Evolutionary conservation across 345 rosid species (phyloP).

Genomic region (Dipteronia sinensis): DNA sequence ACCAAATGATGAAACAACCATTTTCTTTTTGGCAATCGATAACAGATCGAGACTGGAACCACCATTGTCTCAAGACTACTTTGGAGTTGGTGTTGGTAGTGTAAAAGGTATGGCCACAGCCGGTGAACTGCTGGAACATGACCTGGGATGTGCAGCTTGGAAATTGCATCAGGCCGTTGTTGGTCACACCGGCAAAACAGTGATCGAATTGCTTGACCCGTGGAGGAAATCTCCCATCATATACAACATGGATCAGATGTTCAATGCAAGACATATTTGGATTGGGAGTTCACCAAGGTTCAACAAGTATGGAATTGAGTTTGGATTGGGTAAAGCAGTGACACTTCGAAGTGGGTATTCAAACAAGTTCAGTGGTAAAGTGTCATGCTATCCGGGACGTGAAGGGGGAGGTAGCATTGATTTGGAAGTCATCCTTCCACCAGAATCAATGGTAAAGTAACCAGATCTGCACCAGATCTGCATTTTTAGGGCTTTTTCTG

Average conservation of each 20-base stretch:
- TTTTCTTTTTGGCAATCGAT: conserved; percentile 52
- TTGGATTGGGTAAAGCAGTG: conserved; percentile 77
- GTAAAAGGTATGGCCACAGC: conserved; percentile 42
- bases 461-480: too few relatives aligned
- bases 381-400: conserved; percentile 55
- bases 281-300: conserved; percentile 89
- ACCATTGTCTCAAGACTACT: conserved; percentile 47
- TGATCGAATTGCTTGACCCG: conserved; percentile 31
- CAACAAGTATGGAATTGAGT: conserved; percentile 70
- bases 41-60: conserved; percentile 61
- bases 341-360: conserved; percentile 71
- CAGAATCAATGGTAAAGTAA: conserved; percentile 58
- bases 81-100: conserved; percentile 53
- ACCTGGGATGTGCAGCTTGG: conserved; percentile 73
- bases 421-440: conserved; percentile 66
- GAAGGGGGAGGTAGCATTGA: conserved; percentile 74
- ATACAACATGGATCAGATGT: conserved; percentile 35
- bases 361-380: conserved; percentile 74
- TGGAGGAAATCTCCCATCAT: conserved; percentile 51
- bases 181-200: conserved; percentile 35
- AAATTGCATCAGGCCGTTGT: conserved; percentile 48
- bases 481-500: too few relatives aligned
- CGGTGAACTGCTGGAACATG: conserved; percentile 53
- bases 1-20: conserved; percentile 37
- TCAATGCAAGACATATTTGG: conserved; percentile 53